Base-by-base conservation (phyloP, 345 rosid species). In the Rubroshorea leprosula region DNA sequence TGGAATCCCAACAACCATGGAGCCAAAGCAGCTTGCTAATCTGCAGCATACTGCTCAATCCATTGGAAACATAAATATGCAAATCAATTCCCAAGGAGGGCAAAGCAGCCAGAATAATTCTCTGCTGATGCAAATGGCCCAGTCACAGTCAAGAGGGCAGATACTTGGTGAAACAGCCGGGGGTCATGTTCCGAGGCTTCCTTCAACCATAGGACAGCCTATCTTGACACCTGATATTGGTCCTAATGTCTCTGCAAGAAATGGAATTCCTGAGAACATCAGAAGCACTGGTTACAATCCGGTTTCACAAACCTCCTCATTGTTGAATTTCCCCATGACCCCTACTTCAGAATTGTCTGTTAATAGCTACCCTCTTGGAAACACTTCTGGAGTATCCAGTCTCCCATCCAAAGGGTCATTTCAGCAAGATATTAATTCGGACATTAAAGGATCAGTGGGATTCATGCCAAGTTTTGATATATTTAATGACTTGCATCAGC, bases 1-100 rank as follows among this genome's bases (percentile, higher is more conserved):
- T 62, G 89, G 89, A 65, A 79, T 84, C 23, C 84, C 95, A 29
- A 84, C 91, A 39, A 66, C 75, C 48, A 82, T 83, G 79, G 90
- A 87, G 62, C 77, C 83, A 0, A 75, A 77, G 71, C 85, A 83
- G 67, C 84, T 81, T 20, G 69, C 73, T 2, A 70, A 72, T 70
- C 49, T 70, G 62, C 85, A 78, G 51, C 77, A 80, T 69, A 63
- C 77, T 6, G 39, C 76, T 23, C 86, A 73, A 57, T 63, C 82
- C 19, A 61, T 70, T 3, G 72, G 73, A 11, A 55, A 65, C 64
- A 58, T 75, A 58, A 77, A 66, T 58, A 61, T 75, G 77, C 90
- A 78, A 57, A 73, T 71, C 22, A 58, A 62, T 46, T 17, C 75
- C 60, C 86, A 64, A 15, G 79, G 74, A 53, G 77, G 64, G 57